Evolutionary conservation across 306 rosid genomes (phyloP).

Genomic region (Datisca glomerata): DNA sequence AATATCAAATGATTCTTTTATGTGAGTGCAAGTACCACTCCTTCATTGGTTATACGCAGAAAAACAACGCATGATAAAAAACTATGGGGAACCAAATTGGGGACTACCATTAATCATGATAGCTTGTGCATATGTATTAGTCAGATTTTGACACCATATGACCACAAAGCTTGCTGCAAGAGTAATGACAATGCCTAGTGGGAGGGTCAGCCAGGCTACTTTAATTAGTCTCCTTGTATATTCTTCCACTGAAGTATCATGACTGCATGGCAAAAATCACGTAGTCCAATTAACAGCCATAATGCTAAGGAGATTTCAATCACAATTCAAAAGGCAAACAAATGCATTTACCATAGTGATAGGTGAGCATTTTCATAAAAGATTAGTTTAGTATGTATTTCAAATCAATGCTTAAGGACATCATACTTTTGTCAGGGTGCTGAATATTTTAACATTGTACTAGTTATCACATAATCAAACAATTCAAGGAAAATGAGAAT

Average conservation of each 20-base stretch:
- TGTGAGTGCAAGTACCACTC: no score
- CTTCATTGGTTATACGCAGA: no score
- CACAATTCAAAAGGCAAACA: neutral
- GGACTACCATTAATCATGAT: slow-evolving; percentile 76
- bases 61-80: no score
- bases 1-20: no score
- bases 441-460: no score
- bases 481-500: neutral
- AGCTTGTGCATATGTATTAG: slow-evolving; percentile 69
- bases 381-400: no score
- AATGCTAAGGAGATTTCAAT: neutral
- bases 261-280: slow-evolving; percentile 32
- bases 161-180: slow-evolving; percentile 46
- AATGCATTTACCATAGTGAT: neutral
- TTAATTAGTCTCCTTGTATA: slow-evolving; percentile 62
- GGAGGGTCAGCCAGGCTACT: slow-evolving; percentile 82
- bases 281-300: neutral
- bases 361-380: no score
- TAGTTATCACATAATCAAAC: no score
- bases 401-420: neutral
- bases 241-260: slow-evolving; percentile 47
- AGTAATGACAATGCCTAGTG: slow-evolving; percentile 63
- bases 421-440: no score
- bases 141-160: slow-evolving; percentile 73
- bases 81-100: no score